These are phyloP conservation scores for Coemansia sp. DNA, from an alignment of 192 early-diverging fungal genomes.

Conservation along the genomic window DNA sequence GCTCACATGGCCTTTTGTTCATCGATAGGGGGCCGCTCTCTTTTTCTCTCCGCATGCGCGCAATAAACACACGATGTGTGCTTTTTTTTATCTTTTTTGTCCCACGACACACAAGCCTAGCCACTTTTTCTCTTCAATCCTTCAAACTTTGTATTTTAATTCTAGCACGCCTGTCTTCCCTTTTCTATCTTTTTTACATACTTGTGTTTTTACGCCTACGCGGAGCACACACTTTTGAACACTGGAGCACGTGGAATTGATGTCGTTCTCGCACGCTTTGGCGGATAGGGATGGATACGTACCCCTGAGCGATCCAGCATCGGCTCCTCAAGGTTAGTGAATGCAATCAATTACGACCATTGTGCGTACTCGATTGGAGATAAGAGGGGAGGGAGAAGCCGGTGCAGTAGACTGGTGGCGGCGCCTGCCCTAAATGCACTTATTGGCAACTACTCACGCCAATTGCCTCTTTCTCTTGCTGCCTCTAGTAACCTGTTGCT, in stretches of 20 bases:
- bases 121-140: background rate
- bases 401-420: background rate
- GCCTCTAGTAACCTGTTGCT: background rate
- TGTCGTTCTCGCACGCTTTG: conserved; percentile 18
- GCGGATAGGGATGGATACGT: conserved; percentile 27
- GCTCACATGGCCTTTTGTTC: background rate
- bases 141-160: background rate
- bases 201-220: background rate
- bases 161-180: background rate
- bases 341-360: background rate
- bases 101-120: background rate
- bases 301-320: conserved; percentile 17
- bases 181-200: background rate
- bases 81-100: background rate
- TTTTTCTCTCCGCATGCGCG: background rate
- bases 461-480: background rate
- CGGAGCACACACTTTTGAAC: background rate
- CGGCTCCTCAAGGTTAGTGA: conserved; percentile 25
- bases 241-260: conserved; percentile 3
- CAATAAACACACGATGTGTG: background rate
- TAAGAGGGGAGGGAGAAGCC: background rate
- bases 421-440: background rate
- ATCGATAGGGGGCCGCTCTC: background rate
- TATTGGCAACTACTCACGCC: background rate
- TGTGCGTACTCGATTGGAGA: background rate